Evolutionary conservation across 441 rosid species (phyloP), one percentile per base, ranked within the genome.

Genomic region (Eutrema salsugineum): DNA sequence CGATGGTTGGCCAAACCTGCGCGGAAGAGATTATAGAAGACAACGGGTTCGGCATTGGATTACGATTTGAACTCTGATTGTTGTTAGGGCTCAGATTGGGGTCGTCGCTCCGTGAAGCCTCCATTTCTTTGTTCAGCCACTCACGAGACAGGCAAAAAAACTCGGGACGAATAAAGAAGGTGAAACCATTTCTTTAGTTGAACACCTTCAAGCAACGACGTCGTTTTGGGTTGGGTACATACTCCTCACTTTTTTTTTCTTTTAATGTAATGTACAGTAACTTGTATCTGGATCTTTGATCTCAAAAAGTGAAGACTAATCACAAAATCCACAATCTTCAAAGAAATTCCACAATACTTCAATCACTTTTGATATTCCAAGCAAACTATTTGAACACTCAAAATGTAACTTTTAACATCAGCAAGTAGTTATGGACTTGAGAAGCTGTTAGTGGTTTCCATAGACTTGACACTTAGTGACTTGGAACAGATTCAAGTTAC

Each of bases 1-100:
- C 99, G 67, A 95, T 83, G 11, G 98, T 91, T n/a, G 96, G 97
- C 98, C 97, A 95, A 24, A 92, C 64, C 17, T 93, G 93, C 46
- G 76, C 66, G 28, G 91, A 82, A 27, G 80, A 74, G 6, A 82
- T 54, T 16, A 88, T 70, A 10, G 90, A 77, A 14, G 81, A 79
- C 47, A 56, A 28, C 5, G 71, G 71, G 40, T 65, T 69, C 19
- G 74, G 72, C n/a, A n/a, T n/a, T n/a, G n/a, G n/a, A n/a, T n/a
- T n/a, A n/a, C n/a, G n/a, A 39, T 33, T 68, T 1, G 71, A 36
- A 54, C 27, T 77, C 42, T 56, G 67, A 48, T 65, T 30, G 44
- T 36, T 36, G 11, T 11, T 56, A 47, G 65, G 77, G 63, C 40
- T 73, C 40, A 75, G 80, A 54, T 20, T 74, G 0, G 81, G 69